Evolutionary conservation across 1,284 basidiomycete genomes (phyloP), one percentile per base, ranked within the genome.

Genomic region (Ustilago hordei): DNA sequence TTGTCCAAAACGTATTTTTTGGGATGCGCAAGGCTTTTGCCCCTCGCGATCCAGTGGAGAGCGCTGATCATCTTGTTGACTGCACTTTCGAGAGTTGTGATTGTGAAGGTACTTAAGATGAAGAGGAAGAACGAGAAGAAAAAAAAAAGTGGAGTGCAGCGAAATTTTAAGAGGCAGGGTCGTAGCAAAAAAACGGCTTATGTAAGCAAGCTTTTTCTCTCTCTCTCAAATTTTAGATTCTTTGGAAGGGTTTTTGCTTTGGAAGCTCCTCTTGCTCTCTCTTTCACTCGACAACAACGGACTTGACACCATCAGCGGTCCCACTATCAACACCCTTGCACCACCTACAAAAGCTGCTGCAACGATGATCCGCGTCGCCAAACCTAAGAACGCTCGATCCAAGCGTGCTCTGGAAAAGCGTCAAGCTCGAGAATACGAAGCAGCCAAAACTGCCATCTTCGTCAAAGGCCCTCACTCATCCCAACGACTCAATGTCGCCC

Each of bases 341-440:
- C 32, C 43, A 36, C 32, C 52, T 9, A 7, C n/a, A 34, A 15
- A 8, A 39, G 38, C 38, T 11, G 9, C 15, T 17, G 31, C 8
- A 48, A 74, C 66, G 31, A 84, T 85, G 82, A 80, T 84, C 28
- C 55, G 77, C 41, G 72, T 76, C 3, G 73, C 75, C 64, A 98
- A 98, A 89, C 95, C 96, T 36, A 95, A 93, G 88, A 98, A 97
- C 89, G 96, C 97, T 0, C 91, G 96, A 47, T 93, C 94, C n/a
- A 99, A 99, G 88, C 90, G 97, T 74, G 96, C 91, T 0, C 85
- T 97, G 79, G 93, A 94, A 55, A 93, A 93, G 55, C 90, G 95
- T 36, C 93, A 93, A 84, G 91, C 96, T 2, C 95, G 95, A 84
- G 90, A 96, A 35, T 70, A 60, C 66, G 96, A 99, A 89, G 93